Percentiles rank a stretch among this genome's conserved stretches.
These are phyloP conservation scores for Colletotrichum chrysophilum DNA, from an alignment of 2,329 filamentous ascomycete genomes.

Conservation along the genomic window DNA sequence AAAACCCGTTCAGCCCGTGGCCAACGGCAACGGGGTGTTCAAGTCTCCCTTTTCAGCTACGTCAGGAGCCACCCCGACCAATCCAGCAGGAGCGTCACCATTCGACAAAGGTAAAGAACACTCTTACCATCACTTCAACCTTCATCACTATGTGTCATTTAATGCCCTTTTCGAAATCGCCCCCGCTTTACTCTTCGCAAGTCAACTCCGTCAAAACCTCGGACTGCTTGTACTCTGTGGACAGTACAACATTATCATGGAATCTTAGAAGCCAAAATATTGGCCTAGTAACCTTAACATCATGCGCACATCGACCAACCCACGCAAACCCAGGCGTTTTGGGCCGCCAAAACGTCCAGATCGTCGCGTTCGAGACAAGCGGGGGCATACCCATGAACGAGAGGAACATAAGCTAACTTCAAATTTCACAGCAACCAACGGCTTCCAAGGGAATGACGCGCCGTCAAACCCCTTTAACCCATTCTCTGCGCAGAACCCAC, in stretches of 20 bases:
- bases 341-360: not conserved
- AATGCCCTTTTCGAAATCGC: not conserved
- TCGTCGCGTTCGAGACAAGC: not conserved
- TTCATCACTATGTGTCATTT: not conserved
- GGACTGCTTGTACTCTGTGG: not conserved
- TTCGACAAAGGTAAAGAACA: slow-evolving; percentile 13
- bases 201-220: not conserved
- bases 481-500: not conserved
- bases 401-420: slow-evolving; percentile 9
- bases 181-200: not conserved
- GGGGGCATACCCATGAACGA: not conserved
- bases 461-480: slow-evolving; percentile 1
- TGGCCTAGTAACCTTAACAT: accelerated
- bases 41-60: not conserved
- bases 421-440: not conserved
- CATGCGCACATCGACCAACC: not conserved
- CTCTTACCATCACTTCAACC: not conserved
- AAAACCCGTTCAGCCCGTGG: not conserved
- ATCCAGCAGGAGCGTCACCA: not conserved
- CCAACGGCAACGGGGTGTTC: not conserved
- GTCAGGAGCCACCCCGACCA: not conserved
- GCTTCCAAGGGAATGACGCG: not conserved
- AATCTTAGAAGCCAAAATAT: not conserved
- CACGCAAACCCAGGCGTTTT: not conserved
- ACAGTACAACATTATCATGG: not conserved